phyloP scores from a whole-genome alignment of 768 basidiomycete genomes.

The Neoboletus magnificus region DNA sequence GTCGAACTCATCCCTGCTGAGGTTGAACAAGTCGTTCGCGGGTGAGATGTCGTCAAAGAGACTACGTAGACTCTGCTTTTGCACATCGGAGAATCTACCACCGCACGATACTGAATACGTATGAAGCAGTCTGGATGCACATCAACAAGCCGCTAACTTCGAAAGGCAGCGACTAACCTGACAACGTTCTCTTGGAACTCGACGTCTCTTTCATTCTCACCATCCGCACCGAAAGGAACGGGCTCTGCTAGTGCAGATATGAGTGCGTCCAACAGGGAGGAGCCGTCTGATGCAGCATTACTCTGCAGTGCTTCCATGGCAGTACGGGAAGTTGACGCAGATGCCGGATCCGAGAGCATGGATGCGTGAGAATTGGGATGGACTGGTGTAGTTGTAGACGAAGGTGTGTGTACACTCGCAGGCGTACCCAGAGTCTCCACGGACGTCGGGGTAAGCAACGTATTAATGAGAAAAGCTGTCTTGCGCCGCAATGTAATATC shows the following conservation, averaged over 20 bases:
- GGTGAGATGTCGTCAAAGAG: slow-evolving; percentile 24
- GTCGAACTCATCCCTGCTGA: slow-evolving; percentile 26
- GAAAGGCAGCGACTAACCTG: slow-evolving; percentile 36
- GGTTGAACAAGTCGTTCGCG: slow-evolving; percentile 25
- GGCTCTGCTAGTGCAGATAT: slow-evolving; percentile 53
- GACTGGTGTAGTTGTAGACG: slow-evolving; percentile 36
- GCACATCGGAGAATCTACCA: slow-evolving; percentile 29
- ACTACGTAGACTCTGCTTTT: slow-evolving; percentile 29
- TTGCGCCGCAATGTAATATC: slow-evolving; percentile 77
- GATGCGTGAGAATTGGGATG: slow-evolving; percentile 73
- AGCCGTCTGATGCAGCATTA: slow-evolving; percentile 30
- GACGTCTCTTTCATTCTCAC: slow-evolving; percentile 56
- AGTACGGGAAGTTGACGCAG: slow-evolving; percentile 48
- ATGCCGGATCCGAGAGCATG: slow-evolving; percentile 50
- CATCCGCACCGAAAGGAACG: slow-evolving; percentile 63
- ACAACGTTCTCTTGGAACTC: slow-evolving; percentile 67
- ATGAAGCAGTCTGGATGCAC: slow-evolving; percentile 41
- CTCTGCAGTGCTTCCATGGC: slow-evolving; percentile 47
- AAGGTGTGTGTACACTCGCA: slow-evolving; percentile 19
- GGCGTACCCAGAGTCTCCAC: slow-evolving; percentile 6
- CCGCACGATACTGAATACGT: slow-evolving; percentile 47
- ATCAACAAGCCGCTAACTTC: neutral
- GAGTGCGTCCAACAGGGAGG: slow-evolving; percentile 45
- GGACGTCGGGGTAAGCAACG: slow-evolving; percentile 56
- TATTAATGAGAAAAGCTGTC: slow-evolving; percentile 69